phyloP scores from a whole-genome alignment of 1,284 basidiomycete species.

The Polyporus tsugae region DNA sequence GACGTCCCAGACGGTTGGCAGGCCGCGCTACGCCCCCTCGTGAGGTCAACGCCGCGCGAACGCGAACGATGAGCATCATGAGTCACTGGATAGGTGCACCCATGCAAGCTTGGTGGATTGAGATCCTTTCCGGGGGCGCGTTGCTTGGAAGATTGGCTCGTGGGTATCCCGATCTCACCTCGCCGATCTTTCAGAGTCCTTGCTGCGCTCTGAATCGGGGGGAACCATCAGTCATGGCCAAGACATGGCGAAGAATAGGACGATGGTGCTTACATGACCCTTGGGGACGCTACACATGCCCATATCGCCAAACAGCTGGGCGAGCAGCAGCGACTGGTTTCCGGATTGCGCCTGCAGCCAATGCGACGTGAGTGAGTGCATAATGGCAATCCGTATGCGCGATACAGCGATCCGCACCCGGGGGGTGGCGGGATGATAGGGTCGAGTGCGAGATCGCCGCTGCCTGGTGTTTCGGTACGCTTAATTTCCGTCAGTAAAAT shows the following conservation, averaged over 20 bases:
- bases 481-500: constrained; percentile 29
- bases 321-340: constrained; percentile 12
- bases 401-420: constrained; percentile 6
- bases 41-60: constrained; percentile 11
- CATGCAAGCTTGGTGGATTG: constrained; percentile 13
- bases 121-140: constrained; percentile 11
- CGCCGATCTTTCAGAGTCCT: constrained; percentile 24
- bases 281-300: constrained; percentile 27
- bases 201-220: constrained; percentile 19
- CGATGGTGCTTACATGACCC: constrained; percentile 17
- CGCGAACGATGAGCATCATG: constrained; percentile 14
- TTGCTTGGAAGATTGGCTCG: constrained; percentile 22
- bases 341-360: constrained; percentile 15
- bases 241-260: constrained; percentile 9
- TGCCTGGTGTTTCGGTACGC: constrained; percentile 18
- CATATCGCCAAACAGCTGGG: constrained; percentile 31
- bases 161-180: constrained; percentile 26
- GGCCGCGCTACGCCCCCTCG: constrained; percentile 23
- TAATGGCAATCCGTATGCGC: constrained; percentile 1
- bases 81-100: constrained; percentile 12
- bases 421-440: not conserved
- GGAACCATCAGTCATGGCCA: constrained; percentile 16
- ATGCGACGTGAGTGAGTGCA: constrained; percentile 10
- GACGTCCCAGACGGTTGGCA: constrained; percentile 9
- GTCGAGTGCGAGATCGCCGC: constrained; percentile 16